Evolutionary conservation across 176 grass and related monocot genomes (phyloP), one percentile per base, ranked within the genome.

Genomic region (Eragrostis nindensis): DNA sequence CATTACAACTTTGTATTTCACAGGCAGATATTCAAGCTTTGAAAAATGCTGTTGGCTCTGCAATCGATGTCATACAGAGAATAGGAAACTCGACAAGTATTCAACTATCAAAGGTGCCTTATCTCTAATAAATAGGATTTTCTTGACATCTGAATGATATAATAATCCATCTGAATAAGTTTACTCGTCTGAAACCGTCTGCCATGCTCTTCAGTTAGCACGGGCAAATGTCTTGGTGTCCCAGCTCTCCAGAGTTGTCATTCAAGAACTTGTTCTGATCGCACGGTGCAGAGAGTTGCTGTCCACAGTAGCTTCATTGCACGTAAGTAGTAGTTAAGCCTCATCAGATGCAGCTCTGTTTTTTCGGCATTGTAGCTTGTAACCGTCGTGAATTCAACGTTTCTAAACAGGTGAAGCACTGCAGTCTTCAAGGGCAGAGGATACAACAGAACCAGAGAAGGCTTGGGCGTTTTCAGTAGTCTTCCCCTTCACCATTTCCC

Each of bases 21-120:
- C 79, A 97, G 93, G 85, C 68, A 76, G 83, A 97, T 57, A 79
- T 88, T n/a, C 88, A 84, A 50, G 67, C 70, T 72, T 52, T 88
- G 42, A 89, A 86, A 78, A 93, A 85, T 74, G 75, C 73, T 75
- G 71, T 91, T 61, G 70, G 88, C 27, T 82, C 86, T 27, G 90
- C 88, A 17, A 68, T 97, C 21, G 90, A 97, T 65, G 83, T 80
- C 24, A 93, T 97, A 90, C 88, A 97, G 62, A 74, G 82, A 12
- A 81, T 97, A 63, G 74, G 82, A 75, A 90, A 50, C 40, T 90
- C 90, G 46, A 82, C 70, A 54, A 84, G 43, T 3, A 16, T 48
- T 49, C 71, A 80, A 60, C 30, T 97, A 1, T 75, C 71, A 46
- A 93, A 92, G 93, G 93, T 97, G 27, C 12, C 12, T 56, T 30